Evolutionary conservation across 139 green algal genomes (phyloP).

Genomic region (Chara braunii): DNA sequence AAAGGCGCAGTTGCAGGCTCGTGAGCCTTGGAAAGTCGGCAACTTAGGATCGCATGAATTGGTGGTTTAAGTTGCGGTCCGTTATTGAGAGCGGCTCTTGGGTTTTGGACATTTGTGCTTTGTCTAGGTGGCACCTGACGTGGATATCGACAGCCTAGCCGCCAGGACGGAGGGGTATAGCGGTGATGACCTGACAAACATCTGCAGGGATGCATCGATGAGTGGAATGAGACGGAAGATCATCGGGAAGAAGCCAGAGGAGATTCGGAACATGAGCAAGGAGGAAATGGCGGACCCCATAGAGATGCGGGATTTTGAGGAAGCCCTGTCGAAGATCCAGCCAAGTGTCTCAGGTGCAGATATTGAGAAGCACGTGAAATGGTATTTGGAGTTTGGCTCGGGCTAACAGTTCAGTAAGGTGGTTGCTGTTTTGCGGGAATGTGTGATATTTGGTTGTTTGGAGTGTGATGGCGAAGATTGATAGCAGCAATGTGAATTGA

Average conservation of each 20-base stretch:
- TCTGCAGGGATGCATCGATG: conserved; percentile 82
- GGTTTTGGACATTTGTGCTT: not conserved
- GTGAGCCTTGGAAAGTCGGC: no score
- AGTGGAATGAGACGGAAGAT: conserved; percentile 79
- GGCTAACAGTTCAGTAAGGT: no score
- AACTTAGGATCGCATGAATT: no score
- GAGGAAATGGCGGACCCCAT: conserved; percentile 44
- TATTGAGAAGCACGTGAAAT: conserved; percentile 70
- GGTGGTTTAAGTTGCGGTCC: not conserved
- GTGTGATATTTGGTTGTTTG: no score
- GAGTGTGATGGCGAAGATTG: no score
- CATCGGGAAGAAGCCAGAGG: conserved; percentile 58
- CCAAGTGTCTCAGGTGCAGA: conserved; percentile 67
- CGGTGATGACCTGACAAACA: conserved; percentile 84
- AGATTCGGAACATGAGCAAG: conserved; percentile 52
- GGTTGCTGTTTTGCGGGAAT: no score
- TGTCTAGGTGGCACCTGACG: conserved; percentile 38
- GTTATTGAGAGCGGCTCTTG: not conserved
- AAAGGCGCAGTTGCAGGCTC: no score
- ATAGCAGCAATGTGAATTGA: no score
- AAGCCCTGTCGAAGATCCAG: conserved; percentile 72
- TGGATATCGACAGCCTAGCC: conserved; percentile 64
- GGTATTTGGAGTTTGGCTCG: conserved; percentile 62
- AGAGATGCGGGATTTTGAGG: conserved; percentile 40
- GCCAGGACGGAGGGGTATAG: conserved; percentile 66